Conservation (phyloP, 305 asterid species). For the Fraxinus sp. region DNA sequence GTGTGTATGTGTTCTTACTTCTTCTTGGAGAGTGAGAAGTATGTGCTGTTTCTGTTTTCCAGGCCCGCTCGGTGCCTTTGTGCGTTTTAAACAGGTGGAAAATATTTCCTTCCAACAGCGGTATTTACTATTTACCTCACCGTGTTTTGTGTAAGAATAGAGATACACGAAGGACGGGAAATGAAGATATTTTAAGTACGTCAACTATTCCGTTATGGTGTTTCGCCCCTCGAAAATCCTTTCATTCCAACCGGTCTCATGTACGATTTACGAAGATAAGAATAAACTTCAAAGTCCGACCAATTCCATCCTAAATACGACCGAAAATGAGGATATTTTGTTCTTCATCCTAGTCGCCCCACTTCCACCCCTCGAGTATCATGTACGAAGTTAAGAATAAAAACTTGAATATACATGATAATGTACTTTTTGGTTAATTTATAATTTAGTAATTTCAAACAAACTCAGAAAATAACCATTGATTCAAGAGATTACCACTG, state of each 20-base stretch:
- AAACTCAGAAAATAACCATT: too few relatives aligned
- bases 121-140: not conserved
- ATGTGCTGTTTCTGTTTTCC: not conserved
- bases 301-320: too few relatives aligned
- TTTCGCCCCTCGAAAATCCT: not conserved
- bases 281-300: not conserved
- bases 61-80: not conserved
- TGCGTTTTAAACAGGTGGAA: not conserved
- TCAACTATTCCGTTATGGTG: not conserved
- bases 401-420: not conserved
- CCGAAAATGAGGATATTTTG: not conserved
- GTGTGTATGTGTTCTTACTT: not conserved
- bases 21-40: not conserved
- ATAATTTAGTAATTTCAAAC: not conserved
- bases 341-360: not conserved
- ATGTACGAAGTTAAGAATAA: not conserved
- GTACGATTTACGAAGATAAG: not conserved
- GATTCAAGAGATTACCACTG: not conserved
- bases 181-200: not conserved
- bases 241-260: not conserved
- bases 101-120: not conserved
- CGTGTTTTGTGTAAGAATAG: not conserved
- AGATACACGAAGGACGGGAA: not conserved
- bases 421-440: not conserved
- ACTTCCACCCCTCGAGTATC: not conserved